Evolutionary conservation across 257 asterid genomes (phyloP).

Genomic region (Petrea volubilis): DNA sequence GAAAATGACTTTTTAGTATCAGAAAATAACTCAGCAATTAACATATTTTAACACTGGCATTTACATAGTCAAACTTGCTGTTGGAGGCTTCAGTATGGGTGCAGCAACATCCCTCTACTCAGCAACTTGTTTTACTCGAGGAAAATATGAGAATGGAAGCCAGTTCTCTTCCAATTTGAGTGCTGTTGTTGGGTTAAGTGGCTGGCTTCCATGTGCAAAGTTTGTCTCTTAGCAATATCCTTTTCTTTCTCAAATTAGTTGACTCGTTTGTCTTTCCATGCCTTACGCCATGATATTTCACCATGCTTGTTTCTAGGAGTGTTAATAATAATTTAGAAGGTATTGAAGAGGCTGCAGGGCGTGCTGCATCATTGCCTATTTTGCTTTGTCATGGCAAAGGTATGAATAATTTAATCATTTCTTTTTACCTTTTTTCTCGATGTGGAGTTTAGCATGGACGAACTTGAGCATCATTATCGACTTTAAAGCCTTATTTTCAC

Average conservation of each 20-base stretch:
- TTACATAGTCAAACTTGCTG: constrained; percentile 76
- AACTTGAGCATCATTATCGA: neutral
- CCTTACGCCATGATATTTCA: neutral
- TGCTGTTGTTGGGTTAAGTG: constrained; percentile 83
- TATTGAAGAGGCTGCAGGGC: constrained; percentile 52
- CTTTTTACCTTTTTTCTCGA: neutral
- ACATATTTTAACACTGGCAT: constrained; percentile 7
- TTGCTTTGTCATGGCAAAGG: constrained; percentile 88
- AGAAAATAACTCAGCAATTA: neutral
- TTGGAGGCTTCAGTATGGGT: constrained; percentile 97
- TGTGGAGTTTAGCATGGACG: neutral
- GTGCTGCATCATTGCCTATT: constrained; percentile 81
- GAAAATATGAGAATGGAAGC: constrained; percentile 70
- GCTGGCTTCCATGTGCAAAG: constrained; percentile 95
- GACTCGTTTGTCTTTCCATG: neutral
- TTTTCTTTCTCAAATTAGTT: neutral
- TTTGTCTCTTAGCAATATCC: constrained; percentile 36
- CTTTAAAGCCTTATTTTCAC: neutral
- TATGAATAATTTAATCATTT: constrained; percentile 19
- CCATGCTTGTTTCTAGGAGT: constrained; percentile 41
- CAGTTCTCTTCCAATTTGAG: constrained; percentile 63
- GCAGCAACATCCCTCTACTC: constrained; percentile 82
- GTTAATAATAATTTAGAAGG: constrained; percentile 56
- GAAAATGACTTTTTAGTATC: constrained; percentile 11
- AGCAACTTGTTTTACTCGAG: constrained; percentile 66